Evolutionary conservation across 2,329 filamentous ascomycete genomes (phyloP).

Genomic region (Fusarium subtropicale): DNA sequence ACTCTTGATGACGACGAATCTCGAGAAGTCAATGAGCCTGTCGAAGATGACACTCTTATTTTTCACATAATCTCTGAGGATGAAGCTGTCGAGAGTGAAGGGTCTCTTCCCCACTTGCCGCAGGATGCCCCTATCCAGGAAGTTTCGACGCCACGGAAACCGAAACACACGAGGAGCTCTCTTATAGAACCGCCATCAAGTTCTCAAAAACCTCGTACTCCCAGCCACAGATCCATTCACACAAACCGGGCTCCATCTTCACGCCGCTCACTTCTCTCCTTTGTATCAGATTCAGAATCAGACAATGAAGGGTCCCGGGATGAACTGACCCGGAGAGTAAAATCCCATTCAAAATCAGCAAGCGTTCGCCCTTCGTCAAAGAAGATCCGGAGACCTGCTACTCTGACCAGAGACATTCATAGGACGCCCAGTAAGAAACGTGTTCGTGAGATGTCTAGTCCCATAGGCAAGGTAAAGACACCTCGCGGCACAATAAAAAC

Average conservation of each 20-base stretch:
- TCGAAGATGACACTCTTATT: not conserved
- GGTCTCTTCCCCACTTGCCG: not conserved
- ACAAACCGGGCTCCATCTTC: slow-evolving; percentile 48
- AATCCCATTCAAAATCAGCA: slow-evolving; percentile 32
- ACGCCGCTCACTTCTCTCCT: slow-evolving; percentile 56
- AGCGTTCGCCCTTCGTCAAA: slow-evolving; percentile 30
- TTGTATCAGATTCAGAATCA: slow-evolving; percentile 57
- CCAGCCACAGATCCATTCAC: slow-evolving; percentile 41
- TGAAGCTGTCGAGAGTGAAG: not conserved
- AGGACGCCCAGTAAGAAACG: slow-evolving; percentile 46
- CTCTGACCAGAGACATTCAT: slow-evolving; percentile 47
- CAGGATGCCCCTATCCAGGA: not conserved
- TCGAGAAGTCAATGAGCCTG: not conserved
- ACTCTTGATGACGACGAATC: not conserved
- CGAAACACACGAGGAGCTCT: not conserved
- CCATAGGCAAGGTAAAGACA: slow-evolving; percentile 52
- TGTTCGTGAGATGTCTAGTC: slow-evolving; percentile 36
- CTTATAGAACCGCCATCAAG: slow-evolving; percentile 27
- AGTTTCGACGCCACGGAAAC: slow-evolving; percentile 18
- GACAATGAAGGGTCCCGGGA: slow-evolving; percentile 56
- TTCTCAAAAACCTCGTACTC: slow-evolving; percentile 46
- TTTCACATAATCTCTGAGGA: not conserved
- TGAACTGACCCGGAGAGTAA: slow-evolving; percentile 42
- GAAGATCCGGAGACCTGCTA: slow-evolving; percentile 48
- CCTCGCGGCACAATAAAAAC: slow-evolving; percentile 62